Evolutionary conservation across 345 rosid genomes (phyloP), one percentile per base, ranked within the genome.

Genomic region (Hypericum androsaemum): DNA sequence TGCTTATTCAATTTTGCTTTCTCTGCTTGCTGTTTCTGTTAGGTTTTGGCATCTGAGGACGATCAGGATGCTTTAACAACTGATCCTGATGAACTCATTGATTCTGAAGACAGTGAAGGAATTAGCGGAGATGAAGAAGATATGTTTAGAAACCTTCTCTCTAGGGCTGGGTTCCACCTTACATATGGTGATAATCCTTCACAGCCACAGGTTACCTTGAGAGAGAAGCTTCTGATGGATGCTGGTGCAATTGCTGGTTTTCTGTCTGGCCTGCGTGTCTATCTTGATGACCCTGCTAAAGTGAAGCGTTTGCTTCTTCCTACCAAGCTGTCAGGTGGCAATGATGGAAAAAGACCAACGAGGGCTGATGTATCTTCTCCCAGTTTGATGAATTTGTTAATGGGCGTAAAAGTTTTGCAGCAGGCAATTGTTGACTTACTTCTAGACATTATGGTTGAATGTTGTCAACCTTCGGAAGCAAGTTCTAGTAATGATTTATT

Each of bases 181-280:
- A 72, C 92, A 6, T 88, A 81, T 66, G 92, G 95, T 49, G 99
- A 94, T 63, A 88, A 84, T 77, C 70, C 78, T 67, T 86, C 95
- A 54, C 86, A 86, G 50, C 97, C 96, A 46, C 95, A 88, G 77
- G 84, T 85, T 54, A 85, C 86, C 12, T 71, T 85, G 59, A 72
- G 87, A 50, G 95, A 85, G 71, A 94, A 88, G 77, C 97, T 88
- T 74, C 73, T 94, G 56, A 94, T 88, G 95, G 99, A 94, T 72
- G 99, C 99, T 41, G 95, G 99, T 50, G 96, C 99, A 17, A 86
- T 94, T 67, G 95, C 99, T 51, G 97, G 99, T 69, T 94, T 94
- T 78, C 77, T 94, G 61, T 83, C 97, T 13, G 89, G 97, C 37
- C 75, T 94, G 65, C 99, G 99, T 52, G 84, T 86, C 45, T 84